Evolutionary conservation across 192 early-diverging fungal genomes (phyloP).

Genomic region (Jimgerdemannia lactiflua): DNA sequence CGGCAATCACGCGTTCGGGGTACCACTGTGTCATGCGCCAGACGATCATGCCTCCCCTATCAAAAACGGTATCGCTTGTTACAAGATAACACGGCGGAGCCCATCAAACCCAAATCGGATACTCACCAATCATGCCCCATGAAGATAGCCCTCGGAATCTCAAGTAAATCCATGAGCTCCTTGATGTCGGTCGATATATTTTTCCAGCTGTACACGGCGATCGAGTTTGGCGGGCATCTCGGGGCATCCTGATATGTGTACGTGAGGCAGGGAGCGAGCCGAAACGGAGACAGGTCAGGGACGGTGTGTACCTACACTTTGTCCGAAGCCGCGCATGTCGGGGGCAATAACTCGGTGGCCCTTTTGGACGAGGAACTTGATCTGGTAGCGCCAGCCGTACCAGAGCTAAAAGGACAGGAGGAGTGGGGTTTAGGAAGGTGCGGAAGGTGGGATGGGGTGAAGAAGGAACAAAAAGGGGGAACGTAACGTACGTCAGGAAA

Average conservation of each 20-base stretch:
- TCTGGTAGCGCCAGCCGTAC: conserved; percentile 40
- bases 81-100: neutral
- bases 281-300: too few species aligned
- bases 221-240: conserved; percentile 15
- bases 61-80: neutral
- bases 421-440: neutral
- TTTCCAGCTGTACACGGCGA: conserved; percentile 43
- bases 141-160: conserved; percentile 45
- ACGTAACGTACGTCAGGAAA: conserved; percentile 22
- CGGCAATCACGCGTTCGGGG: conserved; percentile 54
- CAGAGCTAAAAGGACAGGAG: conserved; percentile 10
- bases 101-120: neutral
- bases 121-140: conserved; percentile 63
- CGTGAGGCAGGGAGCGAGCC: too few species aligned
- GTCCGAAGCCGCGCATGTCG: conserved; percentile 49
- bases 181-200: conserved; percentile 50
- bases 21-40: conserved; percentile 58
- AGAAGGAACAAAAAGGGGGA: neutral
- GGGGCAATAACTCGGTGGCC: conserved; percentile 58
- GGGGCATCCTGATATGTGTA: neutral
- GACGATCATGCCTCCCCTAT: conserved; percentile 37
- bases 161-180: conserved; percentile 54
- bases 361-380: conserved; percentile 45
- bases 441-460: neutral
- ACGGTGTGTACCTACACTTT: neutral